Base-by-base conservation (phyloP, 192 early-diverging fungal genomes). In the Coemansia asiatica region DNA sequence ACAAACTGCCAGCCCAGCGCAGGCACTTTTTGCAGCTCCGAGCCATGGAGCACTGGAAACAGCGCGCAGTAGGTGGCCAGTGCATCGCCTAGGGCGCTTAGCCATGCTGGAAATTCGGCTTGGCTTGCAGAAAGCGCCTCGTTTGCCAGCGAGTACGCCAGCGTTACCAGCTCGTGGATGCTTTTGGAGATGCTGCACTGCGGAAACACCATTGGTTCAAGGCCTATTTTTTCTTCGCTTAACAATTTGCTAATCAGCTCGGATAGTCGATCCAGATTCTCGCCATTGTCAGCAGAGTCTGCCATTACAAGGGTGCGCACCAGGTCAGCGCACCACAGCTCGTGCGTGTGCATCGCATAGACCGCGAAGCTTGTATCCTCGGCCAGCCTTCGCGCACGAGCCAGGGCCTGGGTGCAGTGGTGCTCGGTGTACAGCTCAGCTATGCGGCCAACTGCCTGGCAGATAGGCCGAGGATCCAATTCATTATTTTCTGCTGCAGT, bases 1-100 rank as follows among this genome's bases (percentile, higher is more conserved):
- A 60, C 56, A 48, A 71, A 71, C 61, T 71, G 77, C 68, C 72
- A 80, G 15, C 67, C 71, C 18, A 80, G 59, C 47, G 72, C 67
- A 1, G 76, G 76, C 0, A 70, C 56, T 25, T 35, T 66, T 18
- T 50, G 56, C 7, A 79, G 65, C 64, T 74, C 63, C 8, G 67
- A 31, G 10, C 61, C 56, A 21, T 79, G 76, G 2, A 79, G 51
- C n/a, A 46, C 50, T 21, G 60, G 57, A 23, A 67, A 70, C 47
- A 79, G 57, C 47, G 55, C 64, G 26, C 61, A 25, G 48, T 67
- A 72, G 1, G 67, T 16, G 21, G 4, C 56, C 1, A 28, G 23
- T 40, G 61, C 40, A 29, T 48, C 6, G 18, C 25, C 16, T 13
- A 18, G 13, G 13, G 40, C 40, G 12, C 16, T 3, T 2, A 44